Conservation (phyloP, 1,139 yeast genomes). For the Geotrichum armillariae region DNA sequence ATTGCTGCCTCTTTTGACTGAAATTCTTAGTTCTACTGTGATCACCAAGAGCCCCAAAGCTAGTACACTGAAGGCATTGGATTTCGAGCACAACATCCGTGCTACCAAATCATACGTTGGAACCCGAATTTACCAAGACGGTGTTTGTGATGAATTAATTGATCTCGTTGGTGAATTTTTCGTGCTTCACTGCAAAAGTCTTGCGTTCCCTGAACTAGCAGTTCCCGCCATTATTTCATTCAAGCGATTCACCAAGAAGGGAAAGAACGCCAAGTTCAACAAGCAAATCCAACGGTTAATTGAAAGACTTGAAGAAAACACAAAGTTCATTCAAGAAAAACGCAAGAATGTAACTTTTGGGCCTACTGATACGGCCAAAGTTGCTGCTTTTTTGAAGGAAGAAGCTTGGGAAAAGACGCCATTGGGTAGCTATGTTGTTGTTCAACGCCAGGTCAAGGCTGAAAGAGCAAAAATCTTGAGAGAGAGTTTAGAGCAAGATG, state of each 20-base stretch:
- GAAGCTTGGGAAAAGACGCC: constrained; percentile 89
- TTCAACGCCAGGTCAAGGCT: constrained; percentile 81
- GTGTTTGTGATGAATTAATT: constrained; percentile 80
- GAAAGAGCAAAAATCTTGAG: constrained; percentile 35
- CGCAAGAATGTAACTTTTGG: constrained; percentile 80
- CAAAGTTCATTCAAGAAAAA: constrained; percentile 61
- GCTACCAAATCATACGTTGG: constrained; percentile 82
- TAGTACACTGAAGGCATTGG: constrained; percentile 66
- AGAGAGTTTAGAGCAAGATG: constrained; percentile 21
- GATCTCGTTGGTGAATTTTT: constrained; percentile 82
- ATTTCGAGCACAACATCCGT: constrained; percentile 81
- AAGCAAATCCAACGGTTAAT: constrained; percentile 73
- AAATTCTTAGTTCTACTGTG: constrained; percentile 79
- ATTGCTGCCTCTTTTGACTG: constrained; percentile 78
- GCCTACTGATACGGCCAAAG: constrained; percentile 79
- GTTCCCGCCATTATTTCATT: constrained; percentile 82
- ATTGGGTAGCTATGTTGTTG: constrained; percentile 77
- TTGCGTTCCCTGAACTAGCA: constrained; percentile 92
- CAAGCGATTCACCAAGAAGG: constrained; percentile 76
- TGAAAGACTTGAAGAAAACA: constrained; percentile 78
- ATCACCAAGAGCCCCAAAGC: constrained; percentile 64
- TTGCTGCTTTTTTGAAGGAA: constrained; percentile 61
- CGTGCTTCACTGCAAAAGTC: constrained; percentile 74
- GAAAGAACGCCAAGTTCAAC: constrained; percentile 65
- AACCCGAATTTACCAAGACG: constrained; percentile 85